A percentile compares a stretch with the other conserved stretches of the same genome.
These are phyloP conservation scores for Irpex rosettiformis DNA, from an alignment of 1,284 basidiomycete genomes.

Conservation along the genomic window DNA sequence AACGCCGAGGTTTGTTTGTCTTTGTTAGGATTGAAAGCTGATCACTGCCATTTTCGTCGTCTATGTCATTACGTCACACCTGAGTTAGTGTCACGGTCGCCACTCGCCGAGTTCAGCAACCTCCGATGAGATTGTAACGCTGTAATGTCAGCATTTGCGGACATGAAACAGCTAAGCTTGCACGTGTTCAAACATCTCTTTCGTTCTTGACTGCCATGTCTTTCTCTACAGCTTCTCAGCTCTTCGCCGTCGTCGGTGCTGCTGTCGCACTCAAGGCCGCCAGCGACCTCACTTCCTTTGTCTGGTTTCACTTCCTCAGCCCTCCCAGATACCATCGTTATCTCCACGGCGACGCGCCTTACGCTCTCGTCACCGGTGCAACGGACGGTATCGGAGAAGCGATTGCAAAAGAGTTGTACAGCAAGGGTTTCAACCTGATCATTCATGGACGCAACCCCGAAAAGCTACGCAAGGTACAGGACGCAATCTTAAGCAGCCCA, in stretches of 20 bases:
- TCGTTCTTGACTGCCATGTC: not conserved
- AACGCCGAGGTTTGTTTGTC: no score
- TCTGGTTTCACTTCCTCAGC: constrained; percentile 5
- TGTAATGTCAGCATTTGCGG: no score
- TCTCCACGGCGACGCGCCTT: constrained; percentile 23
- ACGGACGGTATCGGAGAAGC: constrained; percentile 31
- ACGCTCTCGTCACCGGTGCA: constrained; percentile 29
- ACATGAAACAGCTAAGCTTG: no score
- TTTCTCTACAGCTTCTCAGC: not conserved
- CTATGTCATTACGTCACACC: no score
- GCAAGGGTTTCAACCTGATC: constrained; percentile 28
- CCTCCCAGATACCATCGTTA: constrained; percentile 23
- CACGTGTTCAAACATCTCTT: no score
- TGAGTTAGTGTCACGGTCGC: no score
- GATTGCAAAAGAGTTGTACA: constrained; percentile 26
- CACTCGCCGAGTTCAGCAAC: no score
- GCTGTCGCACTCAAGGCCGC: constrained; percentile 2
- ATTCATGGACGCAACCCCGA: constrained; percentile 29
- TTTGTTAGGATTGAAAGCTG: no score
- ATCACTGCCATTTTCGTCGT: no score
- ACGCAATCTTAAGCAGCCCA: constrained; percentile 18
- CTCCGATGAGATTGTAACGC: no score
- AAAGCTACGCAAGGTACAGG: constrained; percentile 25
- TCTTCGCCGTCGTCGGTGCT: constrained; percentile 1
- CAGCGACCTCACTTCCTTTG: not conserved